Evolutionary conservation across 306 rosid species (phyloP), one percentile per base, ranked within the genome.

Genomic region (Cucurbita maxima): DNA sequence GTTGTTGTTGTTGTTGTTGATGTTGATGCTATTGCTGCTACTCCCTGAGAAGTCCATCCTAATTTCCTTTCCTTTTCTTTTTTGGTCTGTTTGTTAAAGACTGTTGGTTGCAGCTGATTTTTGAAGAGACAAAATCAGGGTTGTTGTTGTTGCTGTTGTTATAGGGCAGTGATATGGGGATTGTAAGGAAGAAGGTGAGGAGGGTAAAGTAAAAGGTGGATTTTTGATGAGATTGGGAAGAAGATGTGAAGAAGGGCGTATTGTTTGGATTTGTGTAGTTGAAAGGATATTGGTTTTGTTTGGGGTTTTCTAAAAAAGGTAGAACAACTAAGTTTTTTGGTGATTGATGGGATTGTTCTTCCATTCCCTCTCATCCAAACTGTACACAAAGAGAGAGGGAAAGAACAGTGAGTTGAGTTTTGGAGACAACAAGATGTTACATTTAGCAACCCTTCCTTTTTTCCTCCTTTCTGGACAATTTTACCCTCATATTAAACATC

Each of bases 291-390:
- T 70, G 58, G 74, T 47, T 70, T 70, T 44, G 74, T 47, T 70
- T 70, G 58, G 74, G 74, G 58, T 30, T 70, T 70, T 20, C 74
- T 70, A 70, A 50, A 70, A 70, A 70, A 70, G 74, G 74, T 13
- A 25, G 74, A 70, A 70, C 74, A 70, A 50, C 58, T 9, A 50
- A 50, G 74, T 50, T 50, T 25, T 67, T 68, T 68, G 4, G 13
- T 68, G 73, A 40, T 45, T 68, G 73, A 68, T 68, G 57, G 57
- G 73, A 68, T 68, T 68, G 73, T 66, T 47, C 48, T 47, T 68
- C 57, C 45, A 68, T 70, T 68, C 43, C 56, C 36, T 70, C 58
- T 50, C 43, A 69, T 22, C 73, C 40, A 69, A 66, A 67, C 72
- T 67, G 72, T 43, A 67, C 55, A 10, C 19, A 67, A 18, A 44